phyloP scores from a whole-genome alignment of 1,139 yeast species.

The Candida sp. region DNA sequence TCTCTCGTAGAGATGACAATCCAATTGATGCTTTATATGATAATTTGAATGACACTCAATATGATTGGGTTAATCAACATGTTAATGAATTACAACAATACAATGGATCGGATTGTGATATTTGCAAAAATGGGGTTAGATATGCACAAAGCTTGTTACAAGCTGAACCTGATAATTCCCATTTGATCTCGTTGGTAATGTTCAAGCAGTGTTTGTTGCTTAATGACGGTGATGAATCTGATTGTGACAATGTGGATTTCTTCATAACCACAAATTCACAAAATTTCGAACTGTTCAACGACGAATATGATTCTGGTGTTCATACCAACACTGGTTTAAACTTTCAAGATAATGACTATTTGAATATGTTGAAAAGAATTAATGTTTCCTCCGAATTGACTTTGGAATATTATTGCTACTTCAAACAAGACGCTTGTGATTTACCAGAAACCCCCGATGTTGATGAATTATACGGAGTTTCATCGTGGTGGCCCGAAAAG shows the following conservation, averaged over 20 bases:
- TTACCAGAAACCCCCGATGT: constrained; percentile 42
- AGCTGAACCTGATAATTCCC: constrained; percentile 30
- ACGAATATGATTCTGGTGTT: constrained; percentile 21
- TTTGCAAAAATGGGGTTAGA: constrained; percentile 33
- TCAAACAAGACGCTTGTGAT: constrained; percentile 39
- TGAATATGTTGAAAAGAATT: constrained; percentile 32
- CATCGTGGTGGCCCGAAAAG: constrained; percentile 36
- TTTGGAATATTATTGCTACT: constrained; percentile 47
- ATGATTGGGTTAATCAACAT: constrained; percentile 29
- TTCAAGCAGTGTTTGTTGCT: constrained; percentile 32
- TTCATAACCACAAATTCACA: constrained; percentile 34
- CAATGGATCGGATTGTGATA: constrained; percentile 32
- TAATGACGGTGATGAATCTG: constrained; percentile 26
- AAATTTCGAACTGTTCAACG: constrained; percentile 13
- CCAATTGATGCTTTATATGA: constrained; percentile 22
- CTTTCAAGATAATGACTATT: constrained; percentile 38
- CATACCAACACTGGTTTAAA: constrained; percentile 21
- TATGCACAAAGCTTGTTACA: constrained; percentile 26
- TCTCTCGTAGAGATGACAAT: constrained; percentile 13
- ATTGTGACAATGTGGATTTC: constrained; percentile 35
- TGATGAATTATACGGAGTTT: constrained; percentile 27
- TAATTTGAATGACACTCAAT: constrained; percentile 20
- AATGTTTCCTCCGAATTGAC: constrained; percentile 35
- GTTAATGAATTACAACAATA: constrained; percentile 20
- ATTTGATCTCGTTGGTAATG: constrained; percentile 32